phyloP scores from a whole-genome alignment of 73 alveolate genomes.

The Paramecium biaurelia region DNA sequence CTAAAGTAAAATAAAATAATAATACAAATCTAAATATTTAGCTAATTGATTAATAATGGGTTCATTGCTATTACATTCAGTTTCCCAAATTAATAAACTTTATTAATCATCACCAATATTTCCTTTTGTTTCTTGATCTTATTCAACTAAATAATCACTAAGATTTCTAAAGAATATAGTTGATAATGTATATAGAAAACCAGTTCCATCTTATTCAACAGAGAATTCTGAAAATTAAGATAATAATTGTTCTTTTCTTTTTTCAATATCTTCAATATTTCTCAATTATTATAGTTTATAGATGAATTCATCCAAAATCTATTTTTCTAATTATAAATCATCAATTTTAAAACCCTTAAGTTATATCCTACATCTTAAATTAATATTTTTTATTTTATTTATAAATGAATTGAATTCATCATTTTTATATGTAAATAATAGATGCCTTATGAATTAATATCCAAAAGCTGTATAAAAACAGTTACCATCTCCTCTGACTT shows the following conservation, averaged over 20 bases:
- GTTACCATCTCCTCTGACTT: background rate
- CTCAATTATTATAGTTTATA: background rate
- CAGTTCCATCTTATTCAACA: background rate
- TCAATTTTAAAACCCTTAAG: background rate
- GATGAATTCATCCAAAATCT: background rate
- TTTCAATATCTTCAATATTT: background rate
- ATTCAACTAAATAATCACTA: background rate
- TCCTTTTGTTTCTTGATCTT: background rate
- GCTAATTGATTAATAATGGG: background rate
- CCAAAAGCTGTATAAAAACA: background rate
- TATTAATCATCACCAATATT: background rate
- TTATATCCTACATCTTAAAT: background rate
- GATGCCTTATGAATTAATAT: background rate
- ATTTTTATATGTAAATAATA: background rate
- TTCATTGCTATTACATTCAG: background rate
- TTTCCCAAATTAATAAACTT: background rate
- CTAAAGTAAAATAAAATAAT: background rate
- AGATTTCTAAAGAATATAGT: background rate
- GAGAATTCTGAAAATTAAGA: background rate
- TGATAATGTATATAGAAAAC: background rate
- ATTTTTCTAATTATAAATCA: background rate
- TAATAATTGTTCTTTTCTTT: background rate
- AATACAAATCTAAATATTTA: background rate
- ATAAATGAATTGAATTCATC: background rate
- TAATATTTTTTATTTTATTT: background rate